Percentiles rank a stretch among this genome's conserved stretches.
phyloP scores from a whole-genome alignment of 2,329 filamentous ascomycete species.

The Curvularia sp. region DNA sequence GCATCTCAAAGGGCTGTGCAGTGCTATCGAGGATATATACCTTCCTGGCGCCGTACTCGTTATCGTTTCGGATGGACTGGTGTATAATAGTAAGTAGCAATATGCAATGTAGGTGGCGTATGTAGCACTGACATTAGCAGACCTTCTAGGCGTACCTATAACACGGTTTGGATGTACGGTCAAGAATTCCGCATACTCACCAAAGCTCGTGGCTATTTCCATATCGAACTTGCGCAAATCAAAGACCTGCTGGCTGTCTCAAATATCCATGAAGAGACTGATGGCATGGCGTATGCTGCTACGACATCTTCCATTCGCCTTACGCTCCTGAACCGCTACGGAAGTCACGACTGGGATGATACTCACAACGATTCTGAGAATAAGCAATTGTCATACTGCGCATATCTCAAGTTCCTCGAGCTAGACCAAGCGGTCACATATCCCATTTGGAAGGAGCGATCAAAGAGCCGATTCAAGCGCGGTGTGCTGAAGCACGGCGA shows the following conservation, averaged over 20 bases:
- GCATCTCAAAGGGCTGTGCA: conserved; percentile 52
- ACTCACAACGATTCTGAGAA: conserved; percentile 5
- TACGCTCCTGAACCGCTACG: conserved; percentile 19
- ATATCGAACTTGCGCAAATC: conserved; percentile 27
- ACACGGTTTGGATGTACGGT: conserved; percentile 51
- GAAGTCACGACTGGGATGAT: conserved; percentile 3
- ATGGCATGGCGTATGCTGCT: conserved; percentile 27
- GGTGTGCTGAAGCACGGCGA: conserved; percentile 30
- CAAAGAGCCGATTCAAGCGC: conserved; percentile 28
- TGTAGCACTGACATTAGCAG: conserved; percentile 26
- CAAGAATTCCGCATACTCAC: conserved; percentile 21
- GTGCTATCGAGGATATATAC: conserved; percentile 51
- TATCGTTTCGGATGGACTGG: conserved; percentile 54
- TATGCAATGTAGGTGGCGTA: too few species aligned
- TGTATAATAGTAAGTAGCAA: conserved; percentile 46
- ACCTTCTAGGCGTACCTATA: conserved; percentile 54
- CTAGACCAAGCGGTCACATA: conserved; percentile 12
- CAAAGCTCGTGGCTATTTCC: conserved; percentile 18
- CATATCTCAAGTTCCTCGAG: conserved; percentile 1
- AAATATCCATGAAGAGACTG: conserved; percentile 14
- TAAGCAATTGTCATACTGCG: conserved; percentile 13
- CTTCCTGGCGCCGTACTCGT: conserved; percentile 49
- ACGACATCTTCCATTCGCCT: conserved; percentile 24
- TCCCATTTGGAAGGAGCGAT: conserved; percentile 15
- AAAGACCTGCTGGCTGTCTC: conserved; percentile 24